phyloP scores from a whole-genome alignment of 2,329 filamentous ascomycete genomes.

The Blastomyces gilchristii region DNA sequence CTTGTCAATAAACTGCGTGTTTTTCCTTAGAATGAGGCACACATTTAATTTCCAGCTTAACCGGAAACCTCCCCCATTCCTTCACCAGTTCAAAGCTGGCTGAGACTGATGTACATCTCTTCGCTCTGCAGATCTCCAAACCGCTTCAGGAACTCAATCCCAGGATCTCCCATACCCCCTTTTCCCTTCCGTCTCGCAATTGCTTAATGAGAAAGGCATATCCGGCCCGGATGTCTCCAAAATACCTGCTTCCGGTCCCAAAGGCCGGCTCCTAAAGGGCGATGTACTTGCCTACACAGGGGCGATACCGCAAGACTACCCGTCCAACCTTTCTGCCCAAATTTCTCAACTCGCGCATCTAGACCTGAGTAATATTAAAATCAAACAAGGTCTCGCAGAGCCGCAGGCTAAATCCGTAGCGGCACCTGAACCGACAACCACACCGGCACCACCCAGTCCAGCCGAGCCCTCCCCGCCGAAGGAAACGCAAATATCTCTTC shows the following conservation, averaged over 20 bases:
- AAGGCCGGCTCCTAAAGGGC: constrained; percentile 83
- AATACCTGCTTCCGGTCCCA: constrained; percentile 80
- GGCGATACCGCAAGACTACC: constrained; percentile 60
- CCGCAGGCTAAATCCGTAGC: constrained; percentile 23
- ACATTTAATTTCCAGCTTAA: not conserved
- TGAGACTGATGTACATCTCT: constrained; percentile 4
- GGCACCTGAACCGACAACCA: constrained; percentile 1
- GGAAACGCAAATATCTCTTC: constrained; percentile 50
- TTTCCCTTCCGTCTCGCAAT: constrained; percentile 68
- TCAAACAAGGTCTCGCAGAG: constrained; percentile 42
- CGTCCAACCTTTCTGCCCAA: constrained; percentile 57
- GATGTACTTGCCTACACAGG: constrained; percentile 89
- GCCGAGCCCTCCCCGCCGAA: constrained; percentile 21
- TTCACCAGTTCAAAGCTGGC: not conserved
- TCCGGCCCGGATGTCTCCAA: constrained; percentile 63
- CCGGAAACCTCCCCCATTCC: not conserved
- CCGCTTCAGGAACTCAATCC: constrained; percentile 23
- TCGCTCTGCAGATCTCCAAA: constrained; percentile 25
- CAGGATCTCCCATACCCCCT: constrained; percentile 40
- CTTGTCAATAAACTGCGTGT: not conserved
- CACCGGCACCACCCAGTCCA: constrained; percentile 21
- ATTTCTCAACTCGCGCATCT: constrained; percentile 71
- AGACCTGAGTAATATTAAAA: constrained; percentile 91
- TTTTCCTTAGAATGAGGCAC: not conserved
- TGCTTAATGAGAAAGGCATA: constrained; percentile 70